Evolutionary conservation across 306 rosid genomes (phyloP).

Genomic region (Mucuna pruriens): DNA sequence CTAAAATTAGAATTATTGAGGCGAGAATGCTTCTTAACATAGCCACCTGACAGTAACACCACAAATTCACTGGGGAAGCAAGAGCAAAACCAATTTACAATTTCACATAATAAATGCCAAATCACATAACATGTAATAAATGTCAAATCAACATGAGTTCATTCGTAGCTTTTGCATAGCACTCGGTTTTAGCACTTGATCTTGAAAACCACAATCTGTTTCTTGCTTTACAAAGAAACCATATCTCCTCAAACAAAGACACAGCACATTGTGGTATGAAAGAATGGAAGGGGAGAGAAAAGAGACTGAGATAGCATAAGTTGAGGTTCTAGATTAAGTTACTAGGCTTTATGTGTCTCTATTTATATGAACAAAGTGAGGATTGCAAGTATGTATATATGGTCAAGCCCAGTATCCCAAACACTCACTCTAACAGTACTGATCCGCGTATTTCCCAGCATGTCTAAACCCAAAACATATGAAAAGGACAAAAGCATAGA

Average conservation of each 20-base stretch:
- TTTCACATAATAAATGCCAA: neutral
- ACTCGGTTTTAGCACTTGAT: conserved; percentile 4
- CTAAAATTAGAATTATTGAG: conserved; percentile 17
- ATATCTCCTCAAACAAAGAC: neutral
- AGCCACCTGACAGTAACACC: neutral
- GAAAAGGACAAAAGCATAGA: neutral
- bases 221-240: neutral
- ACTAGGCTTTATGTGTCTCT: neutral
- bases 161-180: neutral
- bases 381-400: neutral
- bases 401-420: neutral
- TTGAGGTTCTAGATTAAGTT: neutral
- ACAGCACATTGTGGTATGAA: neutral
- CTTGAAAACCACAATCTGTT: neutral
- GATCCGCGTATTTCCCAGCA: neutral
- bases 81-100: neutral
- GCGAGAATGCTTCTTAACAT: neutral
- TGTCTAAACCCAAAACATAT: conserved; percentile 3
- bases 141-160: neutral
- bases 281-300: neutral
- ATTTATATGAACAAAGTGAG: neutral
- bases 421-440: neutral
- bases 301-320: neutral
- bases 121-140: neutral
- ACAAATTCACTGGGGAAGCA: neutral